A percentile compares a stretch with the other conserved stretches of the same genome.
phyloP scores from a whole-genome alignment of 2,329 filamentous ascomycete species.

The Nemania serpens region DNA sequence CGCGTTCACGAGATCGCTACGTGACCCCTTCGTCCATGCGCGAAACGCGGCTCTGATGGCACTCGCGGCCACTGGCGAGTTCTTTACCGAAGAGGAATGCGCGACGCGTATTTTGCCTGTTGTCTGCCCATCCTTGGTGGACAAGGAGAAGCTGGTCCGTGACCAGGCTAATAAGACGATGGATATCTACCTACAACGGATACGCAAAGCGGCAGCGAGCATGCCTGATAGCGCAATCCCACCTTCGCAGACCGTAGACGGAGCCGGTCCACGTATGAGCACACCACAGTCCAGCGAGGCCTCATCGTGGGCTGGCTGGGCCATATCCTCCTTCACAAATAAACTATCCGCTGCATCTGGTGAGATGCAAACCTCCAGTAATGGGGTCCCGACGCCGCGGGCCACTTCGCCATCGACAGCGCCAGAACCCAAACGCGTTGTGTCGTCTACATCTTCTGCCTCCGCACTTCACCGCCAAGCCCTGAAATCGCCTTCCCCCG shows the following conservation, averaged over 20 bases:
- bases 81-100: conserved; percentile 89
- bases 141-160: conserved; percentile 93
- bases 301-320: conserved; percentile 90
- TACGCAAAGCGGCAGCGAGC: conserved; percentile 73
- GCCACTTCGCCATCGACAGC: conserved; percentile 47
- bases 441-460: conserved; percentile 53
- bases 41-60: conserved; percentile 88
- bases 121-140: conserved; percentile 82
- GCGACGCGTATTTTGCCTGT: conserved; percentile 81
- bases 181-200: conserved; percentile 80
- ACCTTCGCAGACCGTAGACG: conserved; percentile 59
- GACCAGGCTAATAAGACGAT: conserved; percentile 90
- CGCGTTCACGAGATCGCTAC: conserved; percentile 84
- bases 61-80: conserved; percentile 80
- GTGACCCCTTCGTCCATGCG: conserved; percentile 94
- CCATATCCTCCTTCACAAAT: conserved; percentile 97
- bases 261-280: conserved; percentile 71
- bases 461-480: conserved; percentile 66
- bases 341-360: conserved; percentile 84
- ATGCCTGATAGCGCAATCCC: conserved; percentile 84
- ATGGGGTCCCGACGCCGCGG: conserved; percentile 47
- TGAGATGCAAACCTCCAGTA: conserved; percentile 72
- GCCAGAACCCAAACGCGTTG: conserved; percentile 43
- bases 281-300: conserved; percentile 68
- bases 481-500: conserved; percentile 55